Base-by-base conservation (phyloP, 2,329 filamentous ascomycete species). In the Leptographium procerum region DNA sequence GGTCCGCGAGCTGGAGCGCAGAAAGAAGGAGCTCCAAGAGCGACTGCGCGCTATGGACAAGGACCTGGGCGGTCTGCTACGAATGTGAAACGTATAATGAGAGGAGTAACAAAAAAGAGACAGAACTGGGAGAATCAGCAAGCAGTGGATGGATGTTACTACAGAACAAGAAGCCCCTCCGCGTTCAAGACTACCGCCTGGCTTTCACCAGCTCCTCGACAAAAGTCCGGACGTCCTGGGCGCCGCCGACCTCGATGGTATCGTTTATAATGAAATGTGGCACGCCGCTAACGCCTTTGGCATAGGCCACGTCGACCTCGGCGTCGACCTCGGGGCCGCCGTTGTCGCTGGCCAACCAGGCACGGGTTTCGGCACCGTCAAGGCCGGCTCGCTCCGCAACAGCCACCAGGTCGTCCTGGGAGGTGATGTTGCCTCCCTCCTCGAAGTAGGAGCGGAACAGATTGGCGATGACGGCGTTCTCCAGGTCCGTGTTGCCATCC, bases 191-290 rank as follows among this genome's bases (percentile, higher is more conserved):
- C 28, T 40, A 34, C 48, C 69, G 65, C 67, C 72, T 73, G 19
- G 70, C 77, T 65, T 77, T 75, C 61, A 83, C 74, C 68, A 92
- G 87, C 53, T 85, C 72, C 65, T 83, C 75, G 61, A 88, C 69
- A 66, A 91, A 91, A 1, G 78, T 79, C 52, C 77, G 74, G 2
- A 84, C 77, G 60, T 90, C 87, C 71, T 91, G 84, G 1, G 88
- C 88, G 1, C 88, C 89, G 31, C 83, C 79, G 33, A 92, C 70
- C 64, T 85, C 80, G 69, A 83, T 86, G 64, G 74, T 75, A 1
- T 76, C 84, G 66, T 91, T 86, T 62, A 94, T 80, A 14, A 83
- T 83, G 68, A 89, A 91, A 68, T 88, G 82, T 8, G 89, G 88
- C 61, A 94, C 89, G 0, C 87, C 87, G 57, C 72, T 77, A 45